These are phyloP conservation scores for Penicillium diatomitis DNA, from an alignment of 495 filamentous ascomycete genomes.

Conservation along the genomic window DNA sequence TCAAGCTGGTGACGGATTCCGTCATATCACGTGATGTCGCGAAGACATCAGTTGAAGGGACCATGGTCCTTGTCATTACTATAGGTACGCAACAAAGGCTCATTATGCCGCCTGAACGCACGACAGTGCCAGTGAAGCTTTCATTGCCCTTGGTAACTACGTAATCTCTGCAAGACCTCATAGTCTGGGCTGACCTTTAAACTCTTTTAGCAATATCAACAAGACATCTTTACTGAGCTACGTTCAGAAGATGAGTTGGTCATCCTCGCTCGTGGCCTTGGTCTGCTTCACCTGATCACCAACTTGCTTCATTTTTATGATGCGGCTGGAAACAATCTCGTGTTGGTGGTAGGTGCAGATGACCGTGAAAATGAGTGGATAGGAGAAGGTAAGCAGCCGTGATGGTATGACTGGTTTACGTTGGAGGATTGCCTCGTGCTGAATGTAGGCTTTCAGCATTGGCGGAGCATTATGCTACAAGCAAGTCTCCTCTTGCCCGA, in stretches of 20 bases:
- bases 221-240: slow-evolving; percentile 86
- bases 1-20: slow-evolving; percentile 8
- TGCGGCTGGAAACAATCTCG: slow-evolving; percentile 85
- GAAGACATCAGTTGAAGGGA: slow-evolving; percentile 1
- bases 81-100: slow-evolving; percentile 13
- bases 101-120: slow-evolving; percentile 48
- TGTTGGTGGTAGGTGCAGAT: slow-evolving; percentile 82
- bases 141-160: slow-evolving; percentile 72
- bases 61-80: too few species aligned
- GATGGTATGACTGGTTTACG: too few species aligned
- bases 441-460: slow-evolving; percentile 43
- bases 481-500: slow-evolving; percentile 62
- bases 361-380: slow-evolving; percentile 93
- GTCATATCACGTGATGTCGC: slow-evolving; percentile 34
- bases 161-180: background rate
- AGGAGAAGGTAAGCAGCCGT: slow-evolving; percentile 50
- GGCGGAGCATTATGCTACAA: slow-evolving; percentile 87
- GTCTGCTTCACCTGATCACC: slow-evolving; percentile 79
- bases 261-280: slow-evolving; percentile 82
- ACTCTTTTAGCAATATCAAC: slow-evolving; percentile 59
- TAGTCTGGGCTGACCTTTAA: slow-evolving; percentile 5
- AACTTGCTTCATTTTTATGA: slow-evolving; percentile 96
- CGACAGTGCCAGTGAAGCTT: slow-evolving; percentile 71
- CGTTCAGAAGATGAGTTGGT: slow-evolving; percentile 88
- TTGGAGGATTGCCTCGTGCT: background rate